phyloP scores from a whole-genome alignment of 2,329 filamentous ascomycete genomes.

The Colletotrichum acutatum region DNA sequence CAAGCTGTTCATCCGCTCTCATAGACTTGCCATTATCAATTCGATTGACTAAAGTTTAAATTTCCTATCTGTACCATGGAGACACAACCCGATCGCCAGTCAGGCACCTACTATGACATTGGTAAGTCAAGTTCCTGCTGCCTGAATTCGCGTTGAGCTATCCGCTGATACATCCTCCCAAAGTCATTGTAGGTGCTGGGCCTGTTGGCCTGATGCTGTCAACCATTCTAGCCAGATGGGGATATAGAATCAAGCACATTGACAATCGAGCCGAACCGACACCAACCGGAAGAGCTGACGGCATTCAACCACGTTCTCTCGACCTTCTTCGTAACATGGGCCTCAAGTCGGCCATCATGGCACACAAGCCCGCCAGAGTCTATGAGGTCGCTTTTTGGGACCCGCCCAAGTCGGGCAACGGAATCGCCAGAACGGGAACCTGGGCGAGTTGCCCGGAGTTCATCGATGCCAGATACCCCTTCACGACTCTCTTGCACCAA shows the following conservation, averaged over 20 bases:
- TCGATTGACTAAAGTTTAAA: neutral
- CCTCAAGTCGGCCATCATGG: slow-evolving; percentile 89
- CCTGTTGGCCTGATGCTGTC: slow-evolving; percentile 90
- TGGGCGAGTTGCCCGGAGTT: slow-evolving; percentile 93
- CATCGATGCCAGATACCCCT: slow-evolving; percentile 77
- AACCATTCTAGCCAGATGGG: slow-evolving; percentile 89
- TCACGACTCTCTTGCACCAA: slow-evolving; percentile 78
- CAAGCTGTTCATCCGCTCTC: neutral
- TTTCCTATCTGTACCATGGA: slow-evolving; percentile 13
- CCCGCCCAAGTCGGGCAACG: slow-evolving; percentile 62
- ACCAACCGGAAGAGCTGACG: slow-evolving; percentile 86
- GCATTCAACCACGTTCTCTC: slow-evolving; percentile 89
- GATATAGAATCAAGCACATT: slow-evolving; percentile 94
- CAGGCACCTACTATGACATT: slow-evolving; percentile 53
- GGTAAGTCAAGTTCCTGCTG: slow-evolving; percentile 46
- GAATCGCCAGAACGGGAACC: slow-evolving; percentile 74
- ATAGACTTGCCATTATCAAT: neutral
- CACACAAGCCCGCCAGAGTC: slow-evolving; percentile 85
- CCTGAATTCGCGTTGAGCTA: neutral
- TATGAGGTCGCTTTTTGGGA: slow-evolving; percentile 84
- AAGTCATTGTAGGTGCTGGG: slow-evolving; percentile 88
- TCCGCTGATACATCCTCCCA: slow-evolving; percentile 43
- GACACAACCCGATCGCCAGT: slow-evolving; percentile 27
- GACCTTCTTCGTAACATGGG: slow-evolving; percentile 92
- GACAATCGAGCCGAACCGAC: slow-evolving; percentile 91